Evolutionary conservation across 352 stramenopile species (phyloP).

Genomic region (Pythium volutum): DNA sequence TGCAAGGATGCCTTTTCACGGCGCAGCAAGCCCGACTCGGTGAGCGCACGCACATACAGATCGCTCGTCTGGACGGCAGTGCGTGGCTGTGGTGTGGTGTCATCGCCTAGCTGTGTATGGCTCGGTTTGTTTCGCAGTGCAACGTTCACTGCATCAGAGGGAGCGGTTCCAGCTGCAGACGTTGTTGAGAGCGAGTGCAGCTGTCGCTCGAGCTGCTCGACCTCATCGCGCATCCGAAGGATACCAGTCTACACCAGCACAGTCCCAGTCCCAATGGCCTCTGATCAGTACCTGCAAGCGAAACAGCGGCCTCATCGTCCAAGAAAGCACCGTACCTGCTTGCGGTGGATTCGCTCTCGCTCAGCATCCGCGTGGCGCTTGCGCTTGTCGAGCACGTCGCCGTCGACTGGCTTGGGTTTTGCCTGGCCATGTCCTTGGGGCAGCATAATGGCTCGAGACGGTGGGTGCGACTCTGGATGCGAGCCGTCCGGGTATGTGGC

Average conservation of each 20-base stretch:
- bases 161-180: background rate
- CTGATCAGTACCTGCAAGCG: background rate
- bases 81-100: background rate
- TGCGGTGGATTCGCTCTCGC: constrained; percentile 29
- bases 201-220: constrained; percentile 23
- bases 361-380: constrained; percentile 30
- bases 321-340: constrained; percentile 16
- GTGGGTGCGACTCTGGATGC: background rate
- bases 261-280: background rate
- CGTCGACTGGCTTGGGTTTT: constrained; percentile 2
- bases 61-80: constrained; percentile 8
- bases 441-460: background rate
- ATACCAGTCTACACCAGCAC: constrained; percentile 13
- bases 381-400: constrained; percentile 19
- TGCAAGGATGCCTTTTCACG: constrained; percentile 24
- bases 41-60: constrained; percentile 26
- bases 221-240: constrained; percentile 25
- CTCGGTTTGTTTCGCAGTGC: background rate
- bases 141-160: background rate
- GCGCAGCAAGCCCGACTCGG: constrained; percentile 22
- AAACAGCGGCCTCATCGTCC: background rate
- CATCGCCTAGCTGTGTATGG: constrained; percentile 2
- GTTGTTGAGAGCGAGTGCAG: constrained; percentile 12
- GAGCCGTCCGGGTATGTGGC: background rate
- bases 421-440: constrained; percentile 2